A percentile compares a stretch with the other conserved stretches of the same genome.
These are phyloP conservation scores for Sporobolomyces pararoseus DNA, from an alignment of 768 basidiomycete genomes.

Conservation along the genomic window DNA sequence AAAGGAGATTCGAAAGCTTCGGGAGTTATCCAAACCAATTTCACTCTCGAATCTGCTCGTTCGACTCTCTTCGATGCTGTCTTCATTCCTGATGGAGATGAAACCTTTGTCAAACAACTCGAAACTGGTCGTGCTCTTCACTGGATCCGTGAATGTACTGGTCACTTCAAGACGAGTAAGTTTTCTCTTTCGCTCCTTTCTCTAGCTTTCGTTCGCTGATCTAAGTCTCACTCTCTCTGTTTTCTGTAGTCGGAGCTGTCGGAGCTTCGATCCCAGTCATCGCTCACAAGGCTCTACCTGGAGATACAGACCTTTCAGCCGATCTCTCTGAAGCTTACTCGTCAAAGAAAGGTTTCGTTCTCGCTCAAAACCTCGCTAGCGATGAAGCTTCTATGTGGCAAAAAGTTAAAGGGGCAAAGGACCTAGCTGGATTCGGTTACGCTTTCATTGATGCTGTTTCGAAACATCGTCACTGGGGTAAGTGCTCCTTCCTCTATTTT, in stretches of 20 bases:
- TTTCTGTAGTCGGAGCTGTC: slow-evolving; percentile 60
- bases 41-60: slow-evolving; percentile 61
- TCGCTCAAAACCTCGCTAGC: slow-evolving; percentile 44
- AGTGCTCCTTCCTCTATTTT: neutral
- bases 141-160: slow-evolving; percentile 59
- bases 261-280: slow-evolving; percentile 55
- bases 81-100: slow-evolving; percentile 66
- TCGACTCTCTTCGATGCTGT: slow-evolving; percentile 53
- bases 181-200: neutral
- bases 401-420: slow-evolving; percentile 43
- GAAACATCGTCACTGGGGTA: slow-evolving; percentile 52
- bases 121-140: slow-evolving; percentile 70
- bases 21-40: slow-evolving; percentile 56
- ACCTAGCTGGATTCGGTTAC: slow-evolving; percentile 47
- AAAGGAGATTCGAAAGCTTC: slow-evolving; percentile 43
- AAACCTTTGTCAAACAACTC: slow-evolving; percentile 59
- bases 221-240: neutral
- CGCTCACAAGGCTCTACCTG: slow-evolving; percentile 50
- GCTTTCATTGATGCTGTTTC: slow-evolving; percentile 49
- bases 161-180: slow-evolving; percentile 26
- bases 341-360: slow-evolving; percentile 49
- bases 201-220: neutral
- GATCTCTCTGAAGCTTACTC: slow-evolving; percentile 43
- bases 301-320: slow-evolving; percentile 42
- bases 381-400: slow-evolving; percentile 32